A percentile compares a stretch with the other conserved stretches of the same genome.
phyloP scores from a whole-genome alignment of 768 basidiomycete species.

The Hemileccinum rubropunctum region DNA sequence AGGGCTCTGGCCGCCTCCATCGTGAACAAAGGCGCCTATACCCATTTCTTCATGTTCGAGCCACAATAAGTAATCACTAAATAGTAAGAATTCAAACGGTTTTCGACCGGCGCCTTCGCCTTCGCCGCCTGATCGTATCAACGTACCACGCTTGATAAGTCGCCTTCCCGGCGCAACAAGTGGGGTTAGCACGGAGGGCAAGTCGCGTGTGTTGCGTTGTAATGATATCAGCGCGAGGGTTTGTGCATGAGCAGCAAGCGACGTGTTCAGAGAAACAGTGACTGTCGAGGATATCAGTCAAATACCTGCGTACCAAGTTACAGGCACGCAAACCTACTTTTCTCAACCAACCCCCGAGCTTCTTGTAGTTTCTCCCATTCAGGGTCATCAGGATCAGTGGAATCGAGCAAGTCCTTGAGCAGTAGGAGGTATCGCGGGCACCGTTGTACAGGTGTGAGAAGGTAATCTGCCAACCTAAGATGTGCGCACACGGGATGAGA shows the following conservation, averaged over 20 bases:
- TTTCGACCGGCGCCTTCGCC: slow-evolving; percentile 33
- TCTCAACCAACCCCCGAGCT: slow-evolving; percentile 66
- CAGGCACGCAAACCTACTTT: slow-evolving; percentile 49
- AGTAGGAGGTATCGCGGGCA: slow-evolving; percentile 85
- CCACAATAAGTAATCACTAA: slow-evolving; percentile 82
- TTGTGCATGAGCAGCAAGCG: slow-evolving; percentile 74
- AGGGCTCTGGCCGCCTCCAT: slow-evolving; percentile 17
- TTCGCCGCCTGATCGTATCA: slow-evolving; percentile 51
- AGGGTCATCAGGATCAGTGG: slow-evolving; percentile 61
- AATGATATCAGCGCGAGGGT: slow-evolving; percentile 74
- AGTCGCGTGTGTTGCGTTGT: slow-evolving; percentile 70
- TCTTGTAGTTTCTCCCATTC: slow-evolving; percentile 61
- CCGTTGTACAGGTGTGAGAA: slow-evolving; percentile 83
- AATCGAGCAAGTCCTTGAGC: slow-evolving; percentile 74
- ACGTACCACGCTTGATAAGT: slow-evolving; percentile 64
- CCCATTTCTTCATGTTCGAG: slow-evolving; percentile 51
- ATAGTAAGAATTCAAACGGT: slow-evolving; percentile 72
- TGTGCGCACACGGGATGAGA: slow-evolving; percentile 67
- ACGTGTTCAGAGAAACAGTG: slow-evolving; percentile 72
- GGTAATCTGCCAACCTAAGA: slow-evolving; percentile 79
- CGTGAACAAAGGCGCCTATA: slow-evolving; percentile 17
- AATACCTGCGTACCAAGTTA: neutral
- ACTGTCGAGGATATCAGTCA: slow-evolving; percentile 44
- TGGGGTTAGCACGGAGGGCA: slow-evolving; percentile 76
- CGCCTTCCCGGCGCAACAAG: slow-evolving; percentile 80